Conservation (phyloP, 2,329 filamentous ascomycete genomes). For the Pseudogymnoascus sp. region DNA sequence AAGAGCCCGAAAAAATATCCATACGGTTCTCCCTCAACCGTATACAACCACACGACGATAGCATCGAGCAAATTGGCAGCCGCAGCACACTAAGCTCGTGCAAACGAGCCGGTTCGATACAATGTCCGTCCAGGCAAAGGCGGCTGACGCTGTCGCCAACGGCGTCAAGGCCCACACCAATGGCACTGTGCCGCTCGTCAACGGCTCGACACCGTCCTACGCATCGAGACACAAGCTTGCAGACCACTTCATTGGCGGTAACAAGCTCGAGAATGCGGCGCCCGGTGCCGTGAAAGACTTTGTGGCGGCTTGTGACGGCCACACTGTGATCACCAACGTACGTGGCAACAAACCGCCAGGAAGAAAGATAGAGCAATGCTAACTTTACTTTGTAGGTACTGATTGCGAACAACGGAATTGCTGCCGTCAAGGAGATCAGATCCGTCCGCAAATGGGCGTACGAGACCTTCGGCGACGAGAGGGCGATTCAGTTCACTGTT, state of each 20-base stretch:
- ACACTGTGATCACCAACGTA: constrained; percentile 98
- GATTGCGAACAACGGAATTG: constrained; percentile 99
- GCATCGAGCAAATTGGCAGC: neutral
- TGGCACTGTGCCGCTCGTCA: constrained; percentile 41
- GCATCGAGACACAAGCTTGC: constrained; percentile 75
- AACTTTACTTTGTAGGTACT: constrained; percentile 56
- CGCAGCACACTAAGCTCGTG: neutral
- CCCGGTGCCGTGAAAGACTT: constrained; percentile 93
- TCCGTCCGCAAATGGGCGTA: constrained; percentile 99
- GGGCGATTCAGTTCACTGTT: constrained; percentile 97
- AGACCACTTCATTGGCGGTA: constrained; percentile 94
- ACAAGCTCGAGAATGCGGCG: constrained; percentile 71
- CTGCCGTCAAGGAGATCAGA: constrained; percentile 97
- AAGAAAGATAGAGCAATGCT: constrained; percentile 16
- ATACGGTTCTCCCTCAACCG: constrained; percentile 2
- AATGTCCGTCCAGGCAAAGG: constrained; percentile 8
- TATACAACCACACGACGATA: neutral
- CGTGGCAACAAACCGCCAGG: constrained; percentile 30
- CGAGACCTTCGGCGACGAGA: constrained; percentile 97
- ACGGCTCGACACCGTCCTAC: constrained; percentile 53
- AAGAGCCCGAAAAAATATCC: neutral
- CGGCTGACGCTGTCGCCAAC: constrained; percentile 12
- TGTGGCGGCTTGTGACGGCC: constrained; percentile 77
- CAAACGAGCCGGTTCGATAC: neutral
- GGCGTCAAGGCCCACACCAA: constrained; percentile 27